A percentile compares a stretch with the other conserved stretches of the same genome.
phyloP scores from a whole-genome alignment of 2,329 filamentous ascomycete species.

The Claviceps lovelessii region DNA sequence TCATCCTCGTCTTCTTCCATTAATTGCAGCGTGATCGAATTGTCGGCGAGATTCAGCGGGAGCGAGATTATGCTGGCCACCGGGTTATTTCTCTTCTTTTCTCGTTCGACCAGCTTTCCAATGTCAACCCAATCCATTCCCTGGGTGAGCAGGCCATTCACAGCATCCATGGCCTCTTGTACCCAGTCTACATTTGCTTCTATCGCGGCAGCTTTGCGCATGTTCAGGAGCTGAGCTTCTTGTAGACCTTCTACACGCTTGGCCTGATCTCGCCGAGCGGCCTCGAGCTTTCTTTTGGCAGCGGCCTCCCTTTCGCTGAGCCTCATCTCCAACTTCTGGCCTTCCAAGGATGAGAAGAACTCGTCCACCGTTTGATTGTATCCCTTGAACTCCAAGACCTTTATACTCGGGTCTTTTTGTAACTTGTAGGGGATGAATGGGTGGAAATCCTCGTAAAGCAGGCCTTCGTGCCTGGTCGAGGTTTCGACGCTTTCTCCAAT shows the following conservation, averaged over 20 bases:
- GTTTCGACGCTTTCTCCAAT: slow-evolving; percentile 17
- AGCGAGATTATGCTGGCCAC: slow-evolving; percentile 79
- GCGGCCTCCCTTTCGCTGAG: slow-evolving; percentile 68
- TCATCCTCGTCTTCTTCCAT: slow-evolving; percentile 53
- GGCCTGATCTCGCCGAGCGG: slow-evolving; percentile 69
- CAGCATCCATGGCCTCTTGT: slow-evolving; percentile 80
- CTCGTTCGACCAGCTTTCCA: slow-evolving; percentile 71
- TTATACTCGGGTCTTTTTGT: slow-evolving; percentile 46
- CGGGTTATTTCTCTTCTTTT: slow-evolving; percentile 65
- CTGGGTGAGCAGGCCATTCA: slow-evolving; percentile 80
- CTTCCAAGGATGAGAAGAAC: slow-evolving; percentile 89
- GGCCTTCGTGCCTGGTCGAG: slow-evolving; percentile 25
- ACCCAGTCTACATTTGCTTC: slow-evolving; percentile 83
- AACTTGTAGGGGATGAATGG: slow-evolving; percentile 79
- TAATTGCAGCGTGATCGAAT: slow-evolving; percentile 67
- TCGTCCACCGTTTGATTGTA: slow-evolving; percentile 93
- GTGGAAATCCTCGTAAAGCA: slow-evolving; percentile 90
- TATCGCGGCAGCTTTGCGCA: slow-evolving; percentile 79
- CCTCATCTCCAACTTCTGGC: slow-evolving; percentile 75
- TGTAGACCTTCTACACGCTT: slow-evolving; percentile 76
- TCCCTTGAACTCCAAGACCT: slow-evolving; percentile 62
- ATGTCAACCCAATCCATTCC: slow-evolving; percentile 98
- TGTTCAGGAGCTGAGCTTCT: slow-evolving; percentile 65
- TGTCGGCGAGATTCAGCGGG: slow-evolving; percentile 80
- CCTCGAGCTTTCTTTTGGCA: slow-evolving; percentile 72